phyloP scores from a whole-genome alignment of 352 stramenopile genomes.

The Blastocystis sp. region DNA sequence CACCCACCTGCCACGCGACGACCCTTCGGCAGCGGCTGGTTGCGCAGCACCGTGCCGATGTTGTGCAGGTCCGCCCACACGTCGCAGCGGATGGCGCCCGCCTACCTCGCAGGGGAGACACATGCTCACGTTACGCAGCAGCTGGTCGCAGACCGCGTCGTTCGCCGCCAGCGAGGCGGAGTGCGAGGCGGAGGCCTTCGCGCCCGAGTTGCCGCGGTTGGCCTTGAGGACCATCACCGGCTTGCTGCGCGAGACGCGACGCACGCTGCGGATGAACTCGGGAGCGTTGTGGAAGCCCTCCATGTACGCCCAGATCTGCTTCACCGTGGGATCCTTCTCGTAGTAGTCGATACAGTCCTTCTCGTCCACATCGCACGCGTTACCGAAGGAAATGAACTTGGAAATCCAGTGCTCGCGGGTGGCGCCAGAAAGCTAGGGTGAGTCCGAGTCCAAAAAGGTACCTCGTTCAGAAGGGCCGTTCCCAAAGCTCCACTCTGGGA shows the following conservation, averaged over 20 bases:
- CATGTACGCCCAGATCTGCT: slow-evolving; percentile 52
- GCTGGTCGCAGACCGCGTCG: slow-evolving; percentile 28
- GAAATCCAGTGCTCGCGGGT: slow-evolving; percentile 37
- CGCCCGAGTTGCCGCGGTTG: slow-evolving; percentile 30
- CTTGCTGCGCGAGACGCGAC: slow-evolving; percentile 16
- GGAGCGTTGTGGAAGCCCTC: slow-evolving; percentile 53
- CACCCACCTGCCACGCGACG: background rate
- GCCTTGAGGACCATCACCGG: slow-evolving; percentile 48
- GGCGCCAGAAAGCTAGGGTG: background rate
- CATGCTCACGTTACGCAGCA: background rate
- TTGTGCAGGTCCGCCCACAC: slow-evolving; percentile 39
- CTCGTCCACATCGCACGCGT: slow-evolving; percentile 52
- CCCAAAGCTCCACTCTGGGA: slow-evolving; percentile 39
- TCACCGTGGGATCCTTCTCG: slow-evolving; percentile 3
- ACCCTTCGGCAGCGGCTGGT: slow-evolving; percentile 27
- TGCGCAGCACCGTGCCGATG: slow-evolving; percentile 39
- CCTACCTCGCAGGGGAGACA: background rate
- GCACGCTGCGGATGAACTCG: slow-evolving; percentile 20
- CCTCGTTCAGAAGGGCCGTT: slow-evolving; percentile 19
- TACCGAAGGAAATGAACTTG: slow-evolving; percentile 42
- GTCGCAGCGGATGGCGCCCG: slow-evolving; percentile 17
- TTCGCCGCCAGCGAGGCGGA: slow-evolving; percentile 34
- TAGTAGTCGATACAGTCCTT: slow-evolving; percentile 54
- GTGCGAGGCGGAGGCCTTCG: slow-evolving; percentile 47
- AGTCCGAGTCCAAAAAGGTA: background rate